phyloP scores from a whole-genome alignment of 345 rosid genomes.

The Brassica incana region DNA sequence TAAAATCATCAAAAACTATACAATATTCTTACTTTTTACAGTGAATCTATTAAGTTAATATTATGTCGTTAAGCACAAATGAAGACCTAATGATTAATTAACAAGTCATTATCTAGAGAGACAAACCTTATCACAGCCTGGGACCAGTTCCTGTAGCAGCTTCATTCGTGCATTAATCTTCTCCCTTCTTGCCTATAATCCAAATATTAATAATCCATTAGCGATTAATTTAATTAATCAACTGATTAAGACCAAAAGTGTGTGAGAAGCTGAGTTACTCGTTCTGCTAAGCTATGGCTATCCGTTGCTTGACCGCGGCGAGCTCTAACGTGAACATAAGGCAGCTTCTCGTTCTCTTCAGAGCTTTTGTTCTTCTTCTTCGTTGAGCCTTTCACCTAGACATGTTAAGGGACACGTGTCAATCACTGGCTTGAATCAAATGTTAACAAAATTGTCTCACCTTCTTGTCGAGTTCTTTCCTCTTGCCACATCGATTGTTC shows the following conservation, averaged over 20 bases:
- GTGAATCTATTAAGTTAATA: slow-evolving; percentile 36
- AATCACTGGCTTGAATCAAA: neutral
- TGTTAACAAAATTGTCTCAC: slow-evolving; percentile 29
- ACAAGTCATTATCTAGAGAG: slow-evolving; percentile 13
- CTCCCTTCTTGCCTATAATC: slow-evolving; percentile 70
- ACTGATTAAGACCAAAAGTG: slow-evolving; percentile 22
- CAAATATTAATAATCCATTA: slow-evolving; percentile 9
- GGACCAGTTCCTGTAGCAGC: slow-evolving; percentile 80
- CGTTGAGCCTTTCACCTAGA: slow-evolving; percentile 53
- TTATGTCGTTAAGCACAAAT: slow-evolving; percentile 35
- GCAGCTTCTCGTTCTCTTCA: slow-evolving; percentile 58
- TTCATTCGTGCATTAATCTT: slow-evolving; percentile 77
- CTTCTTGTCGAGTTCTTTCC: slow-evolving; percentile 61
- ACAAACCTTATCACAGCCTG: slow-evolving; percentile 83
- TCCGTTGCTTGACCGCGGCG: slow-evolving; percentile 83
- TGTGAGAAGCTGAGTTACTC: slow-evolving; percentile 45
- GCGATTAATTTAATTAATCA: slow-evolving; percentile 10
- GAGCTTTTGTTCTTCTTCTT: slow-evolving; percentile 66
- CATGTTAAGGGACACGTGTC: neutral
- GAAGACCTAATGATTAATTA: slow-evolving; percentile 51
- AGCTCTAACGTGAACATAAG: slow-evolving; percentile 77
- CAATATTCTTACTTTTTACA: slow-evolving; percentile 11
- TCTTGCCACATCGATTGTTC: slow-evolving; percentile 41
- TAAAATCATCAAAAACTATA: neutral
- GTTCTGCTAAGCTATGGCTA: slow-evolving; percentile 80